Conservation (phyloP, 345 rosid genomes). For the Heritiera littoralis region DNA sequence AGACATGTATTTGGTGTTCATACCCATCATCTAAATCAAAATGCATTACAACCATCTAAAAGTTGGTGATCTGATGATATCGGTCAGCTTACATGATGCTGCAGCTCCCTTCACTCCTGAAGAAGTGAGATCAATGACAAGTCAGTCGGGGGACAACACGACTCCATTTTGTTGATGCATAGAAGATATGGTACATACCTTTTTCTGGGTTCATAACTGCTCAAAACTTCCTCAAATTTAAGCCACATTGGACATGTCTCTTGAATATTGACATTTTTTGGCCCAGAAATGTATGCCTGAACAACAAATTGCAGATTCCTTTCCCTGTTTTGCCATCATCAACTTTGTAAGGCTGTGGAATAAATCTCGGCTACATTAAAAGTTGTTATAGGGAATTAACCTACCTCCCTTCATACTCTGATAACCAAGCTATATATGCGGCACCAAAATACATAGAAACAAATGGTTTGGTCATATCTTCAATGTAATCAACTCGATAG, state of each 20-base stretch:
- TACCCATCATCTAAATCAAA: neutral
- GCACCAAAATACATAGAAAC: conserved; percentile 88
- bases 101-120: conserved; percentile 64
- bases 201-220: conserved; percentile 57
- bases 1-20: no score
- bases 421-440: conserved; percentile 79
- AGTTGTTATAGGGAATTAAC: conserved; percentile 10
- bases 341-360: neutral
- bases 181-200: conserved; percentile 36
- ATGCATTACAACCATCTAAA: neutral
- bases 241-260: conserved; percentile 66
- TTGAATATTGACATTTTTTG: conserved; percentile 58
- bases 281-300: conserved; percentile 76
- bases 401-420: conserved; percentile 84
- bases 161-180: conserved; percentile 6
- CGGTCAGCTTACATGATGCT: conserved; percentile 45
- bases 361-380: neutral
- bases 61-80: neutral
- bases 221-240: conserved; percentile 79
- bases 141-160: neutral
- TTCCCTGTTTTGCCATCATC: conserved; percentile 45
- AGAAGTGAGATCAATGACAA: conserved; percentile 18
- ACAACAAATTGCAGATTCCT: conserved; percentile 71
- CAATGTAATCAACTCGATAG: conserved; percentile 65
- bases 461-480: conserved; percentile 78